phyloP scores from a whole-genome alignment of 2,329 filamentous ascomycete genomes.

The Arthrobotrys megalospora region DNA sequence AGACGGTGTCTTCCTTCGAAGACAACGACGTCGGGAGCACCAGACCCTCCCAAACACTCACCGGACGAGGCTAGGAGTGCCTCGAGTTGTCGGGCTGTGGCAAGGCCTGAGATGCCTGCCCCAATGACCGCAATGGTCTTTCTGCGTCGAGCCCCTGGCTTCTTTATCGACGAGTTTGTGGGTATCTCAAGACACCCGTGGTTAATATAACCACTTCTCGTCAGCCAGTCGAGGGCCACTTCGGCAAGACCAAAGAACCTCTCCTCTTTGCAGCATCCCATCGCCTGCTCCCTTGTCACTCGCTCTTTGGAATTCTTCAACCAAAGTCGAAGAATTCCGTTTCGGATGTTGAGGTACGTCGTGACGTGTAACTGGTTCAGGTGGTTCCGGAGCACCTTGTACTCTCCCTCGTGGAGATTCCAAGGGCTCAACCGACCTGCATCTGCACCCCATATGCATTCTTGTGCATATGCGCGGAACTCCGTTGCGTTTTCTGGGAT shows the following conservation, averaged over 20 bases:
- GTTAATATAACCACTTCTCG: slow-evolving; percentile 94
- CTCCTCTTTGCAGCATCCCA: slow-evolving; percentile 88
- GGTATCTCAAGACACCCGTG: slow-evolving; percentile 89
- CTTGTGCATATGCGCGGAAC: slow-evolving; percentile 86
- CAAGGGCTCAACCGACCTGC: slow-evolving; percentile 91
- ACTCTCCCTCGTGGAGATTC: slow-evolving; percentile 86
- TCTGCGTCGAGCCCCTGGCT: slow-evolving; percentile 66
- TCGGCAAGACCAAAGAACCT: slow-evolving; percentile 91
- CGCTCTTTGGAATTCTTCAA: slow-evolving; percentile 85
- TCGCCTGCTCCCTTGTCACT: slow-evolving; percentile 86
- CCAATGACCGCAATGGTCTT: slow-evolving; percentile 89
- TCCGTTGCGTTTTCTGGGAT: slow-evolving; percentile 72
- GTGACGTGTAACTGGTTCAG: slow-evolving; percentile 92
- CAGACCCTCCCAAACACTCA: slow-evolving; percentile 76
- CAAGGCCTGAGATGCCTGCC: slow-evolving; percentile 92
- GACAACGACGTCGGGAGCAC: slow-evolving; percentile 79
- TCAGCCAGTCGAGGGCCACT: slow-evolving; percentile 92
- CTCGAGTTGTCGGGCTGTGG: slow-evolving; percentile 91
- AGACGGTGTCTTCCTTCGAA: slow-evolving; percentile 89
- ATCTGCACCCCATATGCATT: slow-evolving; percentile 91
- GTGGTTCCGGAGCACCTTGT: slow-evolving; percentile 82
- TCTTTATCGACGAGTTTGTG: slow-evolving; percentile 66
- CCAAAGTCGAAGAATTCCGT: slow-evolving; percentile 93
- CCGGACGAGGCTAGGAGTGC: slow-evolving; percentile 86
- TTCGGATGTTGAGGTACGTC: slow-evolving; percentile 94